Evolutionary conservation across 805 yeast species (phyloP).

Genomic region (Pichia pseudocactophila): DNA sequence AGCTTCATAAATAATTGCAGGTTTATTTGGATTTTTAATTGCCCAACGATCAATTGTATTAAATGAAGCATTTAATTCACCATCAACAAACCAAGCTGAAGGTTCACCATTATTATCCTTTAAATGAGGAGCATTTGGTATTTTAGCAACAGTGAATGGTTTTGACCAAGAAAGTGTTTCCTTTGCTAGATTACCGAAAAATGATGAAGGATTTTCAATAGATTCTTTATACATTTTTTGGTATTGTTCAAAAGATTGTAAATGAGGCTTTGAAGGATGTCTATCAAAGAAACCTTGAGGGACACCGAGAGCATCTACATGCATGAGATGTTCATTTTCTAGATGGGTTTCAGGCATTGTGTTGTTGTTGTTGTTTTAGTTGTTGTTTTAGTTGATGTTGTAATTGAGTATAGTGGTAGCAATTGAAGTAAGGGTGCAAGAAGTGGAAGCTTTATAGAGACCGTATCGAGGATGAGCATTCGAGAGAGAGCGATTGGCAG

Average conservation of each 20-base stretch:
- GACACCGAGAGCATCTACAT: constrained; percentile 22
- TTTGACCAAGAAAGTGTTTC: constrained; percentile 44
- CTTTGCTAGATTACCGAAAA: constrained; percentile 47
- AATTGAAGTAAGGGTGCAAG: neutral
- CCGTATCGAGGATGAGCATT: too few species aligned
- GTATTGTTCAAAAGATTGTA: constrained; percentile 43
- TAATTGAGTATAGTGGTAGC: neutral
- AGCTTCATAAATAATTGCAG: constrained; percentile 73
- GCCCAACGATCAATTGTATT: constrained; percentile 84
- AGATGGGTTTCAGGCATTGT: constrained; percentile 16
- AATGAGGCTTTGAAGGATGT: constrained; percentile 39
- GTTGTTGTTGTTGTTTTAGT: too few species aligned
- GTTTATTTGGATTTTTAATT: constrained; percentile 55
- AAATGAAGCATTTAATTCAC: constrained; percentile 71
- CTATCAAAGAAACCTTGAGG: constrained; percentile 30
- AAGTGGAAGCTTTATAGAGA: neutral
- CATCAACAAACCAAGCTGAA: constrained; percentile 71
- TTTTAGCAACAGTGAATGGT: constrained; percentile 40
- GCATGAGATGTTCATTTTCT: constrained; percentile 29
- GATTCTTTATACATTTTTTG: constrained; percentile 43
- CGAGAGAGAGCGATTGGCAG: too few species aligned
- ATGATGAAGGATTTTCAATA: constrained; percentile 43
- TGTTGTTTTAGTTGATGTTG: too few species aligned
- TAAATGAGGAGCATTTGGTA: constrained; percentile 33
- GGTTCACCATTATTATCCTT: constrained; percentile 42